Evolutionary conservation across 148 eudicot species (phyloP).

Genomic region (Rhododendron williamsianum): DNA sequence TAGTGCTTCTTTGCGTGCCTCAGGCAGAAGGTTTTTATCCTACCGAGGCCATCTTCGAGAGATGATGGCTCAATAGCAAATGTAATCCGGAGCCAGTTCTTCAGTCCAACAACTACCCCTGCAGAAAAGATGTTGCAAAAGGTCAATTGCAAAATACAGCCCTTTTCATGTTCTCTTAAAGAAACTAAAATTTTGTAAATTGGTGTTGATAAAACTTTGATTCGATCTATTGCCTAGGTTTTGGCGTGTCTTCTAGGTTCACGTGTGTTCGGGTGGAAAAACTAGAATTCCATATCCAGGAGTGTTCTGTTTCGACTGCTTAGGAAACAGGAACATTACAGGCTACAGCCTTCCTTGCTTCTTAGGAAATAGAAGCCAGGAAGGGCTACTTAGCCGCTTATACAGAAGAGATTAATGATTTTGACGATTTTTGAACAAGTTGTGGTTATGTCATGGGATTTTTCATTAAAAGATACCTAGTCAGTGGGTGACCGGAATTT

Average conservation of each 20-base stretch:
- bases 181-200: not conserved
- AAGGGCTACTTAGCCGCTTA: not conserved
- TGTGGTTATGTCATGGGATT: not conserved
- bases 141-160: not conserved
- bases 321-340: not conserved
- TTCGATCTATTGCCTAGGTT: not conserved
- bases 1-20: slow-evolving; percentile 21
- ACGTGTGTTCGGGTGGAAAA: not conserved
- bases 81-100: slow-evolving; percentile 41
- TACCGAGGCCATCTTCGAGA: slow-evolving; percentile 36
- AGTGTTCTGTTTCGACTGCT: not conserved
- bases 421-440: not conserved
- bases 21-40: slow-evolving; percentile 35
- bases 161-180: not conserved
- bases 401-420: not conserved
- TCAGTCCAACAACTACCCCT: slow-evolving; percentile 48
- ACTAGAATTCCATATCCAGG: not conserved
- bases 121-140: not conserved
- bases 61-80: slow-evolving; percentile 31
- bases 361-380: not conserved
- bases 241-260: not conserved
- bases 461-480: not conserved
- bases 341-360: not conserved
- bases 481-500: not conserved
- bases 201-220: not conserved